Evolutionary conservation across 805 yeast species (phyloP), one percentile per base, ranked within the genome.

Genomic region (Starmerella kuoi): DNA sequence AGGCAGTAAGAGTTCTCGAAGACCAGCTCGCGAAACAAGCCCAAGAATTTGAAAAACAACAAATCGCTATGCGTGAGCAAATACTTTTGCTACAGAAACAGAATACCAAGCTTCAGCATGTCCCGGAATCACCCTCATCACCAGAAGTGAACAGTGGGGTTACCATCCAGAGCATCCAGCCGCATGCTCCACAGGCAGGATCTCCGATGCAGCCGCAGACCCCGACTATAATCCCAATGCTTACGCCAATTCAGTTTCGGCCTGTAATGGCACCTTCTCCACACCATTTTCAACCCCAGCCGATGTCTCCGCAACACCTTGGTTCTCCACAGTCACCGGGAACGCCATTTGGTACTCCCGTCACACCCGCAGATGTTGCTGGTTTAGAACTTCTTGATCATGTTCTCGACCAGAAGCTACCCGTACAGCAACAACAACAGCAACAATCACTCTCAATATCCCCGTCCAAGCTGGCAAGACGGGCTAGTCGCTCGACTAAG

Each of bases 11-110:
- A 24, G 64, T 56, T 20, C 54, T 88, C 40, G 97, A 87, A 58
- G 72, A 82, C 60, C 86, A 86, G 94, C 95, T 19, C 94, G 87
- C 65, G 58, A 94, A 44, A 93, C 96, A 2, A 83, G 84, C 63
- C 65, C 95, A 50, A 93, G 85, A 59, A 35, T 53, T 53, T 35
- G 55, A 53, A 69, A 95, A 50, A 66, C 93, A 53, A 93, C 95
- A 17, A 80, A 81, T 25, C 45, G 93, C 81, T 56, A 66, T 87
- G 41, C 94, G 84, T 58, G 73, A 70, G 39, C 76, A 74, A 60
- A 67, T 79, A 43, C 64, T 70, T 56, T 81, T 73, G 54, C 69
- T 77, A 40, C 88, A 80, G 60, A 70, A 73, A 38, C 72, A 70
- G 52, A 84, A 75, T 53, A 49, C 11, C 12, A 22, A 33, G 26